Evolutionary conservation across 768 basidiomycete genomes (phyloP), one percentile per base, ranked within the genome.

Genomic region (Amyloporia xantha): DNA sequence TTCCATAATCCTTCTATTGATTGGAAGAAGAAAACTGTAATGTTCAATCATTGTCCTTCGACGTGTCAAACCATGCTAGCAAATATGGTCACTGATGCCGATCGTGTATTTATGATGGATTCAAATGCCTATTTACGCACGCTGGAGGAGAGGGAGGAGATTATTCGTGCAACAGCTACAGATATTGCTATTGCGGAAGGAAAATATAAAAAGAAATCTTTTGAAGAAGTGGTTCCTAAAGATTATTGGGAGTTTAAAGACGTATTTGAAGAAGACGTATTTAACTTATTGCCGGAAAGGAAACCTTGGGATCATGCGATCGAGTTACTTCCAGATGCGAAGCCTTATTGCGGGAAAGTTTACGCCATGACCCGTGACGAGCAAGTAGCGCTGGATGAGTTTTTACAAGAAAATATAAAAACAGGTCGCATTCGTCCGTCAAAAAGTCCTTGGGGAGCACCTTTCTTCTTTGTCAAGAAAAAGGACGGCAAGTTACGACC

Each of bases 401-500:
- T 60, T 49, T 23, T 62, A 7, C 53, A 59, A 6, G 60, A 61
- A 36, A 58, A 60, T 40, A 48, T 51, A 5, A 36, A 23, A 6
- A 58, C 46, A 4, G 60, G 60, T 17, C 50, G 43, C 13, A 61
- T 61, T 13, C 12, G 50, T 12, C 55, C 51, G 7, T 60, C 55
- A 0, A 55, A 56, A 21, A 57, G 56, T 4, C 57, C 55, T 5
- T 47, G 53, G 37, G 55, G 57, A 3, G 44, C 59, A 2, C 64
- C 64, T 0, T 54, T 66, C 41, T 59, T 67, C 53, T 67, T 69
- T 46, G 57, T 65, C 33, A 51, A 44, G 9, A 65, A 64, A 44
- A 66, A 64, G 47, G 57, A 61, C 45, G 62, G 64, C 3, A 49
- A 45, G 1, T 61, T 61, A 4, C 50, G 59, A 21, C 56, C 49